Conservation (phyloP, 148 eudicot genomes). For the Talinum fruticosum region DNA sequence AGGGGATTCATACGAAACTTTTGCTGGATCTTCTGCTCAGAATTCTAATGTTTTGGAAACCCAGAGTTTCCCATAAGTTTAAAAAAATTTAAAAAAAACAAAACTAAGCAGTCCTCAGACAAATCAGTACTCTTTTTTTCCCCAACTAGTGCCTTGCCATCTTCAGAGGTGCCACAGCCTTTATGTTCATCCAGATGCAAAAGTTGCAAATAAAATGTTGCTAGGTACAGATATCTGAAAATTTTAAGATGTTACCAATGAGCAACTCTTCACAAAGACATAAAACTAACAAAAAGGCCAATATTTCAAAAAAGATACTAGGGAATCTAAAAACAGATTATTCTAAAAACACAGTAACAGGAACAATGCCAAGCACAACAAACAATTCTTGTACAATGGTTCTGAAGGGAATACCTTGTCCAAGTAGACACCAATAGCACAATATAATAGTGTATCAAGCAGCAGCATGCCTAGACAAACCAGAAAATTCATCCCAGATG, state of each 20-base stretch:
- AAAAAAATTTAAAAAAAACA: too few species aligned
- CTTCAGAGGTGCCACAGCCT: background rate
- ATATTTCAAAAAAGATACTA: background rate
- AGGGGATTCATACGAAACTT: background rate
- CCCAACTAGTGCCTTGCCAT: background rate
- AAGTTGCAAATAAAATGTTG: background rate
- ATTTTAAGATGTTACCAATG: background rate
- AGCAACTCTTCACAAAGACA: background rate
- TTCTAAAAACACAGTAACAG: background rate
- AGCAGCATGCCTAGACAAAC: conserved; percentile 89
- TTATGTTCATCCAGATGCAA: background rate
- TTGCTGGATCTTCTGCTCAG: background rate
- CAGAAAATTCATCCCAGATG: conserved; percentile 88
- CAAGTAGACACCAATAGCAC: conserved; percentile 71
- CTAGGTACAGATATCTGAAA: background rate
- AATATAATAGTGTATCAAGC: conserved; percentile 70
- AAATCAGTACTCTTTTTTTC: background rate
- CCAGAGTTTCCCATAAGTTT: too few species aligned
- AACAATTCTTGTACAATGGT: background rate
- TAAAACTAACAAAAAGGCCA: background rate
- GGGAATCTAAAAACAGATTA: conserved; percentile 1
- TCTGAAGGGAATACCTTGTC: conserved; percentile 68
- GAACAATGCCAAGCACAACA: background rate
- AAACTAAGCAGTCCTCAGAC: background rate
- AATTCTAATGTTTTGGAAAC: background rate